phyloP scores from a whole-genome alignment of 1,284 basidiomycete species.

The Ceratobasidium sp. region DNA sequence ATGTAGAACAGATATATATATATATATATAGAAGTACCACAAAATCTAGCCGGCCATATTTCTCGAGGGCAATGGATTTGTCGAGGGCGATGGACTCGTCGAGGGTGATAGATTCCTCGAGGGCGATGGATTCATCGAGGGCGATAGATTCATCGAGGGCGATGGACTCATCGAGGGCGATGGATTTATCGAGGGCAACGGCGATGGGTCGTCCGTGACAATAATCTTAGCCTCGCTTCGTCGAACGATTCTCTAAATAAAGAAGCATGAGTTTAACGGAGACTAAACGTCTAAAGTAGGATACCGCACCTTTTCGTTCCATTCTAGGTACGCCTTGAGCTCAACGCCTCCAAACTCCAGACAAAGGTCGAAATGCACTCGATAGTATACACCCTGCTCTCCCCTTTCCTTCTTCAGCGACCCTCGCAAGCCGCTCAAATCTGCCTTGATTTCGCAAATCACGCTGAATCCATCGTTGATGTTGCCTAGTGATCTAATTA shows the following conservation, averaged over 20 bases:
- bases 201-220: neutral
- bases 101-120: too few relatives aligned
- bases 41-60: too few relatives aligned
- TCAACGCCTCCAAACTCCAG: slow-evolving; percentile 12
- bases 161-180: too few relatives aligned
- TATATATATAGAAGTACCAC: too few relatives aligned
- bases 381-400: neutral
- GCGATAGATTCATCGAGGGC: too few relatives aligned
- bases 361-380: neutral
- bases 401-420: neutral
- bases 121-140: too few relatives aligned
- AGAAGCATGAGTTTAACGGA: too few relatives aligned
- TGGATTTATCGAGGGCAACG: neutral
- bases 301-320: slow-evolving; percentile 7
- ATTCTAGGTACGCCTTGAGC: slow-evolving; percentile 12
- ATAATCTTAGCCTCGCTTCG: neutral
- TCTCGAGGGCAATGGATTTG: too few relatives aligned
- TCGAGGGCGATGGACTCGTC: too few relatives aligned
- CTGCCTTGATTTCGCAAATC: slow-evolving; percentile 1
- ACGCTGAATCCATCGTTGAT: neutral
- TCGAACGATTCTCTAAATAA: neutral
- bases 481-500: too few relatives aligned
- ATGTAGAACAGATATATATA: too few relatives aligned
- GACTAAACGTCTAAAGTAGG: too few relatives aligned
- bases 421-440: neutral